phyloP scores from a whole-genome alignment of 2,329 filamentous ascomycete species.

The Sarocladium brachiariae region DNA sequence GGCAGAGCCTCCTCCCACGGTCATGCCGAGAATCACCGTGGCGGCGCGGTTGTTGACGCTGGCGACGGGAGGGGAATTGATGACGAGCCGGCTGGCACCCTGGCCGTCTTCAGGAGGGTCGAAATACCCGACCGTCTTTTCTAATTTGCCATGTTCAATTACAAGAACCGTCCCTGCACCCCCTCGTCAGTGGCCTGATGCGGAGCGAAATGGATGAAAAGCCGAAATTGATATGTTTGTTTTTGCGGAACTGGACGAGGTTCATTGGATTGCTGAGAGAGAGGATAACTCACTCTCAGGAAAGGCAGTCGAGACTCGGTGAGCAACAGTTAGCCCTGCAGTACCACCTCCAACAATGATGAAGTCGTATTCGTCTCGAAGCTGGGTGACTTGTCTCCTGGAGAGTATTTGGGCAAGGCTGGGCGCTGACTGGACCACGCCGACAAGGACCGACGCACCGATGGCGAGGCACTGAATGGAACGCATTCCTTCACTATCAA shows the following conservation, averaged over 20 bases:
- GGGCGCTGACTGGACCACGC: slow-evolving; percentile 16
- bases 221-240: too few species aligned
- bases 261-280: too few species aligned
- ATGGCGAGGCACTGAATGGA: slow-evolving; percentile 14
- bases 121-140: slow-evolving; percentile 18
- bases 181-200: background rate
- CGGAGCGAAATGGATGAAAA: too few species aligned
- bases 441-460: slow-evolving; percentile 13
- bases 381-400: slow-evolving; percentile 20
- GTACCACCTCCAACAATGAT: slow-evolving; percentile 26
- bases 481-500: slow-evolving; percentile 14
- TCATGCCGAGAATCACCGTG: slow-evolving; percentile 24
- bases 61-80: slow-evolving; percentile 19
- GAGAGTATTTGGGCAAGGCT: slow-evolving; percentile 12
- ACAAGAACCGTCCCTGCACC: slow-evolving; percentile 15
- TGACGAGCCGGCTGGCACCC: slow-evolving; percentile 18
- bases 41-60: slow-evolving; percentile 21
- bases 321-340: slow-evolving; percentile 25
- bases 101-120: slow-evolving; percentile 20
- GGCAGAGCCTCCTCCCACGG: slow-evolving; percentile 28
- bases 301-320: slow-evolving; percentile 24
- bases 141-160: slow-evolving; percentile 16
- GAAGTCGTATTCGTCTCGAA: slow-evolving; percentile 23
- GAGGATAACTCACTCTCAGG: slow-evolving; percentile 16
- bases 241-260: too few species aligned